phyloP scores from a whole-genome alignment of 1,139 yeast species.

The Kurtzmaniella quercitrusa region DNA sequence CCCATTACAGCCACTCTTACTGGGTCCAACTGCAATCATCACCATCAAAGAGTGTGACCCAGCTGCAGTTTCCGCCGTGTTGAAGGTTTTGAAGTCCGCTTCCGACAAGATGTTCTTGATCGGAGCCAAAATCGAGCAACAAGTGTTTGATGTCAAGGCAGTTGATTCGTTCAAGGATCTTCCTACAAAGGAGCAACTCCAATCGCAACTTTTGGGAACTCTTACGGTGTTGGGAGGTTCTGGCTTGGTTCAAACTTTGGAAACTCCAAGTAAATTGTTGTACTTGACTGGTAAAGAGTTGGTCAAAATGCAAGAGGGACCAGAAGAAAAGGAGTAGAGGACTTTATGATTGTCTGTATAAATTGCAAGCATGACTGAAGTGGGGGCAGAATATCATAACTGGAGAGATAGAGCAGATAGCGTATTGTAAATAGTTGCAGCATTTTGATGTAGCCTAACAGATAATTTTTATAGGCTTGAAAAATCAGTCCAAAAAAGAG shows the following conservation, averaged over 20 bases:
- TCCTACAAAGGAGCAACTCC: conserved; percentile 68
- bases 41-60: conserved; percentile 70
- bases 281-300: conserved; percentile 68
- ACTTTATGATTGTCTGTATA: too few species aligned
- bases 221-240: conserved; percentile 84
- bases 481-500: too few species aligned
- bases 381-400: neutral
- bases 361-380: too few species aligned
- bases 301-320: conserved; percentile 30
- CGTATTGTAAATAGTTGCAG: neutral
- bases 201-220: conserved; percentile 80
- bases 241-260: conserved; percentile 78
- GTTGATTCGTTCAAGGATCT: conserved; percentile 65
- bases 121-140: conserved; percentile 77
- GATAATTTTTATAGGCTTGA: neutral
- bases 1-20: conserved; percentile 65
- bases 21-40: conserved; percentile 87
- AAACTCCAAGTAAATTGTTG: conserved; percentile 59
- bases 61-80: conserved; percentile 52
- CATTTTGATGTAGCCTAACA: neutral
- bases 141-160: conserved; percentile 48
- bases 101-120: conserved; percentile 73
- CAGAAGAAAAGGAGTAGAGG: conserved; percentile 4
- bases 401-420: neutral
- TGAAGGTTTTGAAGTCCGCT: conserved; percentile 57